Evolutionary conservation across 305 asterid species (phyloP), one percentile per base, ranked within the genome.

Genomic region (Rubia peregrina): DNA sequence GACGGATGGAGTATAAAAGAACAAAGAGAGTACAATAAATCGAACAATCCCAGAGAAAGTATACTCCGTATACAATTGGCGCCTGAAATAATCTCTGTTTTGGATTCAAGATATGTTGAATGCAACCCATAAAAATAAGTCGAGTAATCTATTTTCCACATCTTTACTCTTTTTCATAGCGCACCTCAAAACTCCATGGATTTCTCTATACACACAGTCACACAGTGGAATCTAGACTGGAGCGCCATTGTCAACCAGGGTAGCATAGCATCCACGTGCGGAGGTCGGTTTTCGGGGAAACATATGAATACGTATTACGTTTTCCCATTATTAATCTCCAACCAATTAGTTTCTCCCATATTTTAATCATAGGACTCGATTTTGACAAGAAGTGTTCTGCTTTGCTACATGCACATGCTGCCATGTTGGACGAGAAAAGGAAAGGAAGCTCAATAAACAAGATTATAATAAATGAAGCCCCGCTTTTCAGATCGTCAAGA

Each of bases 191-290:
- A 19, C 30, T 19, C 7, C 65, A 16, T 61, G 24, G 48, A 24
- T 62, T 62, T 22, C 44, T 62, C 2, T 2, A 42, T 2, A 42
- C 71, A 17, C 61, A 48, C 61, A 38, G 24, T 46, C 59, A 19
- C 59, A 44, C 22, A n/a, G 41, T 30, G n/a, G 13, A 1, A 22
- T 6, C 21, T 49, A 21, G 24, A 44, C 26, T 49, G 55, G 62
- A 68, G 60, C 36, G 73, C 70, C 73, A 69, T 43, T 26, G 73
- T 67, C 73, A 69, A 64, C 69, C 63, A 16, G 61, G 67, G 67
- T 41, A 38, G 33, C 73, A 17, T 41, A 38, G 33, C 73, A 17
- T 77, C 71, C 81, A 80, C 65, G 81, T 80, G 84, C 66, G 40
- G 56, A 72, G 72, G 77, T 80, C 68, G 75, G 77, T 65, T 41